These are phyloP conservation scores for Botryotinia narcissicola DNA, from an alignment of 2,329 filamentous ascomycete genomes.

Conservation along the genomic window DNA sequence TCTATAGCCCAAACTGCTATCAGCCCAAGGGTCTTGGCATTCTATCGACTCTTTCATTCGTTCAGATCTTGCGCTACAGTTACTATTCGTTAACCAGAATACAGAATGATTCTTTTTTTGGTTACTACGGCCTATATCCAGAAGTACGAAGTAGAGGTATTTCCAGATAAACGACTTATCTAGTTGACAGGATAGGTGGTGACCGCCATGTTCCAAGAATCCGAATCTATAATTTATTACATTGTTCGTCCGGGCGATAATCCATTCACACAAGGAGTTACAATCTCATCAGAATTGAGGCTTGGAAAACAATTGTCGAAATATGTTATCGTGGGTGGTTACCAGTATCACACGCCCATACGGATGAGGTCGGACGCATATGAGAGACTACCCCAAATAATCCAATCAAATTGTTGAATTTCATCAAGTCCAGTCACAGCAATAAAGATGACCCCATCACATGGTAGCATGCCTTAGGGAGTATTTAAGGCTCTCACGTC, in stretches of 20 bases:
- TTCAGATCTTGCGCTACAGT: not conserved
- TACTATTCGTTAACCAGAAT: not conserved
- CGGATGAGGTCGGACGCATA: not conserved
- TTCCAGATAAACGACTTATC: not conserved
- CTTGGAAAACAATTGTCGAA: not conserved
- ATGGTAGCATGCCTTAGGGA: not conserved
- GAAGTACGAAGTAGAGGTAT: not conserved
- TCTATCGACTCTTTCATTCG: not conserved
- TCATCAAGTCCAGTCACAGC: not conserved
- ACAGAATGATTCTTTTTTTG: not conserved
- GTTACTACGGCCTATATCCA: not conserved
- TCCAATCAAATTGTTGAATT: not conserved
- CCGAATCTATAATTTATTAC: not conserved
- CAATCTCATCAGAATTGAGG: not conserved
- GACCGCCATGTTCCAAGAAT: not conserved
- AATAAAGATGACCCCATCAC: not conserved
- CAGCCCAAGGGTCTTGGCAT: not conserved
- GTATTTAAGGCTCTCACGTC: conserved; percentile 10
- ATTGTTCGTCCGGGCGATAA: not conserved
- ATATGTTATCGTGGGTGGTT: not conserved
- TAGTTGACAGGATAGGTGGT: not conserved
- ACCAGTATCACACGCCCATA: not conserved
- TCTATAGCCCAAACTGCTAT: not conserved
- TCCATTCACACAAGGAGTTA: not conserved
- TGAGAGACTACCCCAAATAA: not conserved